Base-by-base conservation (phyloP, 2,329 filamentous ascomycete genomes). In the Fusarium fujikuroi region DNA sequence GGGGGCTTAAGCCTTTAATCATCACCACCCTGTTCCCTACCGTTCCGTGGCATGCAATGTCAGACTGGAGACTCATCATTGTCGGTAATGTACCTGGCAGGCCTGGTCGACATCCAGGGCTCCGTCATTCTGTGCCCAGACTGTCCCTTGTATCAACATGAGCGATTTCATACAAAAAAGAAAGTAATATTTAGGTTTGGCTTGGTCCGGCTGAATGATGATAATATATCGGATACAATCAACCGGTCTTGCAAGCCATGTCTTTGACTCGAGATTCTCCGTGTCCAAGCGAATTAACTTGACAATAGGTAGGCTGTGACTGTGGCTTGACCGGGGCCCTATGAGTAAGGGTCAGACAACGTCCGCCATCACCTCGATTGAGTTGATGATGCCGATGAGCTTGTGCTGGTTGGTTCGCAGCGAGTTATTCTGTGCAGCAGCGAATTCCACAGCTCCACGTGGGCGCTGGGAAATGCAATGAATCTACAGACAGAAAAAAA, bases 361-460 rank as follows among this genome's bases (percentile, higher is more conserved):
- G 25, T 49, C 63, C 53, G 47, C 49, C 54, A 28, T 65, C 53
- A 49, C 52, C 25, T 40, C 19, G 23, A 47, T 62, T 52, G 40
- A 63, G 37, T 62, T 52, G 47, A 65, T 50, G 44, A 66, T 62
- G 47, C 50, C 37, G 39, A 66, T n/a, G 34, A 46, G n/a, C 42
- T 70, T 52, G 37, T 58, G 57, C 70, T 42, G 40, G 42, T 71
- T 46, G 40, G 37, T 61, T 62, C 57, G 23, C 69, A 60, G 61
- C 49, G 25, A 43, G 44, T 75, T 58, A 37, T 42, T 60, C 44
- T 63, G n/a, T 32, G 44, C 60, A 37, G 54, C 70, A 73, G 66
- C 75, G 73, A 76, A 75, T 77, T 77, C 73, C 69, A 66, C 61
- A 52, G 69, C 73, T 77, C 73, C 76, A 77, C 76, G 76, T 77